Conservation (phyloP, 306 rosid genomes). For the Lagenaria siceraria region DNA sequence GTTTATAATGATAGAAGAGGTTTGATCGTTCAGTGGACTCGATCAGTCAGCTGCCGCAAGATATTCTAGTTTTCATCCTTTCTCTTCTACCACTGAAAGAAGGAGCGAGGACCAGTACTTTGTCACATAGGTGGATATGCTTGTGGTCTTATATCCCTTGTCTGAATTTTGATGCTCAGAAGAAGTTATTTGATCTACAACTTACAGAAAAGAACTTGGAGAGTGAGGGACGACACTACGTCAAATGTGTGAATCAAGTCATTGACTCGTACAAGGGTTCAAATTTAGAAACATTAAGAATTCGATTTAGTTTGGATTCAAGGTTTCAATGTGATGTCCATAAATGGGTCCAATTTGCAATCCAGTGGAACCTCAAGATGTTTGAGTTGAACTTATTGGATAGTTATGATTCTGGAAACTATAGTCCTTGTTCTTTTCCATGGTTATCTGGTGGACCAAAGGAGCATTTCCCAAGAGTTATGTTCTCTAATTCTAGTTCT, state of each 20-base stretch:
- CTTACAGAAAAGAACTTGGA: too few species aligned
- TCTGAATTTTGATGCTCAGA: neutral
- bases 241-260: neutral
- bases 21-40: neutral
- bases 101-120: neutral
- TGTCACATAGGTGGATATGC: neutral
- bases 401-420: neutral
- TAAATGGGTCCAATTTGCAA: neutral
- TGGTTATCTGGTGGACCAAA: neutral
- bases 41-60: neutral
- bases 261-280: neutral
- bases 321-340: neutral
- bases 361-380: neutral
- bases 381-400: neutral
- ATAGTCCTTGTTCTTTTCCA: neutral
- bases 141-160: neutral
- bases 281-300: neutral
- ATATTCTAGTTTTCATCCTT: neutral
- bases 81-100: neutral
- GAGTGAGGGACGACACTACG: neutral
- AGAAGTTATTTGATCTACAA: neutral
- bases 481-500: neutral
- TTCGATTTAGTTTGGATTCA: neutral
- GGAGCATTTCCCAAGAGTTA: neutral
- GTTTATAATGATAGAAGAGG: neutral